A percentile compares a stretch with the other conserved stretches of the same genome.
phyloP scores from a whole-genome alignment of 192 early-diverging fungal genomes.

The Rhizoclosmatium globosum region DNA sequence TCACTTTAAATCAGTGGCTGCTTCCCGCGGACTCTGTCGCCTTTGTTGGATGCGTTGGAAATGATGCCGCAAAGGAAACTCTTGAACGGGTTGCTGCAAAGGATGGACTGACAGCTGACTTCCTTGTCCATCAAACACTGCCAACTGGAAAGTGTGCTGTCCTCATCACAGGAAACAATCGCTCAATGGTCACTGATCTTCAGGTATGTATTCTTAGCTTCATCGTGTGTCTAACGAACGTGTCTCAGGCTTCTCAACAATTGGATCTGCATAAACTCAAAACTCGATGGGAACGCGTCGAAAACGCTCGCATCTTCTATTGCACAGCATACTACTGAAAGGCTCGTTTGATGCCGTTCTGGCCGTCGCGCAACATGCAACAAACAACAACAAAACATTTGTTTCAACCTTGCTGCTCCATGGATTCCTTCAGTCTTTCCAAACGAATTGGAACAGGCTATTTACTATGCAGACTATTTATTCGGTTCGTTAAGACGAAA shows the following conservation, averaged over 20 bases:
- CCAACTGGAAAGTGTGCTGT: constrained; percentile 89
- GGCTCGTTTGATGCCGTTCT: constrained; percentile 79
- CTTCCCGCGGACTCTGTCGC: constrained; percentile 80
- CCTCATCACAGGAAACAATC: constrained; percentile 74
- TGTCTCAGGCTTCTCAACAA: too few relatives aligned
- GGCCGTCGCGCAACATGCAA: constrained; percentile 79
- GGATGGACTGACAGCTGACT: constrained; percentile 81
- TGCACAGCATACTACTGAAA: constrained; percentile 85
- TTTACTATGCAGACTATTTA: constrained; percentile 81
- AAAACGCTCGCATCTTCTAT: constrained; percentile 82
- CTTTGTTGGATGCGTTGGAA: constrained; percentile 81
- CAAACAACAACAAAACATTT: constrained; percentile 77
- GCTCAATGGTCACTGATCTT: constrained; percentile 87
- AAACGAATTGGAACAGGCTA: constrained; percentile 67
- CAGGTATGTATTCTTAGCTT: too few relatives aligned
- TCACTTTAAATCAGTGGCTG: constrained; percentile 60
- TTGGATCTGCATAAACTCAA: too few relatives aligned
- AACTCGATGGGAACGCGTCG: constrained; percentile 75
- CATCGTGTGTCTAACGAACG: too few relatives aligned
- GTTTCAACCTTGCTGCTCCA: constrained; percentile 87
- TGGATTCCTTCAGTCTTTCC: constrained; percentile 86
- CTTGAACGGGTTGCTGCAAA: constrained; percentile 72
- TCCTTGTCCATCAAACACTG: constrained; percentile 64
- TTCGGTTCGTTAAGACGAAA: constrained; percentile 63
- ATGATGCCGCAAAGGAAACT: constrained; percentile 73